Conservation (phyloP, 2,329 filamentous ascomycete species). For the Penicillium sp. region DNA sequence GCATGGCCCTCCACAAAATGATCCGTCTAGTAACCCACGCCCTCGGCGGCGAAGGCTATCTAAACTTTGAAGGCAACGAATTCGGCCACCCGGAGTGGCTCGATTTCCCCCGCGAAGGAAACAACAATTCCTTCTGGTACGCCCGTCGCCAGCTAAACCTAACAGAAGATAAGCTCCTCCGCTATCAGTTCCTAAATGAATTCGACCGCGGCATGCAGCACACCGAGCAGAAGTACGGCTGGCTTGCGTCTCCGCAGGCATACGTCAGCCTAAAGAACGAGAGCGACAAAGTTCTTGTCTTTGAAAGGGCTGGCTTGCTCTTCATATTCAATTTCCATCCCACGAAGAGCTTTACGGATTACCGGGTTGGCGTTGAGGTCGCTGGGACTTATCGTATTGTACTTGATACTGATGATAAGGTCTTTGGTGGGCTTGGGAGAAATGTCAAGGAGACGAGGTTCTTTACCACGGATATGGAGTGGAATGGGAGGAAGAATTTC, state of each 20-base stretch:
- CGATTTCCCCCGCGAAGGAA: constrained; percentile 92
- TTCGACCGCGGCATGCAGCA: constrained; percentile 92
- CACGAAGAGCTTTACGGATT: constrained; percentile 79
- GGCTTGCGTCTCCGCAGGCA: constrained; percentile 80
- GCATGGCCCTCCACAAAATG: constrained; percentile 94
- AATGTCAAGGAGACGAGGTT: constrained; percentile 78
- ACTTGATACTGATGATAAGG: constrained; percentile 72
- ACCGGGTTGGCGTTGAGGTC: constrained; percentile 81
- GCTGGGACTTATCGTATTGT: constrained; percentile 83
- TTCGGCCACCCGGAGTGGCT: constrained; percentile 99
- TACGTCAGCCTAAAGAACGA: constrained; percentile 95
- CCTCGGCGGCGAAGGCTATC: constrained; percentile 90
- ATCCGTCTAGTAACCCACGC: constrained; percentile 89
- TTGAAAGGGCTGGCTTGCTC: constrained; percentile 83
- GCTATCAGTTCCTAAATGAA: constrained; percentile 87
- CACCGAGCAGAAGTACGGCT: constrained; percentile 82
- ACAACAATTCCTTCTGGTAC: constrained; percentile 91
- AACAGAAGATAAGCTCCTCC: constrained; percentile 75
- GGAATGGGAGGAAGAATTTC: constrained; percentile 89
- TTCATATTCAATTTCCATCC: constrained; percentile 98
- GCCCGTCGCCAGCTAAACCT: constrained; percentile 91
- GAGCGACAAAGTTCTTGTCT: constrained; percentile 88
- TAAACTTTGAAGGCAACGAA: constrained; percentile 98
- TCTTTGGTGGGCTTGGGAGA: constrained; percentile 74
- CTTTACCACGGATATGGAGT: constrained; percentile 85